Evolutionary conservation across 805 yeast genomes (phyloP).

Genomic region (Wickerhamomyces bisporus): DNA sequence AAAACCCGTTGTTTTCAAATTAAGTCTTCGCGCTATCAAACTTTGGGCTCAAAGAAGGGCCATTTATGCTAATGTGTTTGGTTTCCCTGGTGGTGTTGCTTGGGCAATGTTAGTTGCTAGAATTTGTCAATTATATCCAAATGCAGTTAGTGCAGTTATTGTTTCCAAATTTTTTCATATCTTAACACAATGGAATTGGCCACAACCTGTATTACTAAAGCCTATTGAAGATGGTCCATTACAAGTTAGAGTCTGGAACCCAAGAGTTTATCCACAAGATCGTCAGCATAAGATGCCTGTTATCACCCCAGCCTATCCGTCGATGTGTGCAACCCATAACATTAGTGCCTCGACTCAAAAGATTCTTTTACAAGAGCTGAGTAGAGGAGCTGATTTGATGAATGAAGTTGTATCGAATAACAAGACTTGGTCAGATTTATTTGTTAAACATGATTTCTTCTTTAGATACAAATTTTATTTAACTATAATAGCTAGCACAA

Average conservation of each 20-base stretch:
- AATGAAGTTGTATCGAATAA: slow-evolving; percentile 60
- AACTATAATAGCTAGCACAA: slow-evolving; percentile 74
- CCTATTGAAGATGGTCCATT: slow-evolving; percentile 96
- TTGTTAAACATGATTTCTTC: slow-evolving; percentile 79
- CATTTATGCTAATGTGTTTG: slow-evolving; percentile 89
- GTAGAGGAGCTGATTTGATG: slow-evolving; percentile 69
- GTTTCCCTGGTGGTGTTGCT: slow-evolving; percentile 99
- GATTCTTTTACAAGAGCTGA: slow-evolving; percentile 72
- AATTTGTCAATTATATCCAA: slow-evolving; percentile 93
- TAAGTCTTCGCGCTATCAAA: slow-evolving; percentile 87
- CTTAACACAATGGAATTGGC: slow-evolving; percentile 93
- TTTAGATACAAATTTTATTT: slow-evolving; percentile 80
- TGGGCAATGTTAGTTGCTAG: slow-evolving; percentile 99
- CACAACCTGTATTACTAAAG: slow-evolving; percentile 90
- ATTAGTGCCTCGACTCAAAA: slow-evolving; percentile 84
- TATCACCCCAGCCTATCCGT: slow-evolving; percentile 96
- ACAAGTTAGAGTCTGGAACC: slow-evolving; percentile 97
- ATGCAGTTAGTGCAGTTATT: slow-evolving; percentile 88
- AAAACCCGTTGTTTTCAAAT: slow-evolving; percentile 85
- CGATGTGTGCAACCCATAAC: slow-evolving; percentile 99
- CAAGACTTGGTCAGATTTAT: slow-evolving; percentile 68
- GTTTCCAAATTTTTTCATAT: slow-evolving; percentile 87
- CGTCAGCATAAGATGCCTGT: slow-evolving; percentile 94
- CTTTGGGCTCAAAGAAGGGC: slow-evolving; percentile 97
- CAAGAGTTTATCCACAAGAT: slow-evolving; percentile 83